Conservation (phyloP, 805 yeast species). For the Metschnikowia corniflorae region DNA sequence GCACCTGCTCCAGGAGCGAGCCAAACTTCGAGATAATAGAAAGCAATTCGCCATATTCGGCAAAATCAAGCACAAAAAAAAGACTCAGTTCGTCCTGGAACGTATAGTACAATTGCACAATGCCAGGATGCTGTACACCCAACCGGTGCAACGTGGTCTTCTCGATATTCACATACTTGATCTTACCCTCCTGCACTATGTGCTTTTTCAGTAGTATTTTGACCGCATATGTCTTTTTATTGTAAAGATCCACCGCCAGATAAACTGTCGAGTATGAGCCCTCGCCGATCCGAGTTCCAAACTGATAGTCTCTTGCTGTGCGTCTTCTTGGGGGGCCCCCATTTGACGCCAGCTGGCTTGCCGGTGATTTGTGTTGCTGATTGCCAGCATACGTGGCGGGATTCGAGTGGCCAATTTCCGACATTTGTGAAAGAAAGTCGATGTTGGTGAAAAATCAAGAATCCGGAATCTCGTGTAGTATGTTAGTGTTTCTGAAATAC, state of each 20-base stretch:
- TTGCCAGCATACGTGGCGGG: too few relatives aligned
- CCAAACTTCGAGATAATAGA: constrained; percentile 76
- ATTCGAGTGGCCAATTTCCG: too few relatives aligned
- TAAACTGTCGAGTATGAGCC: constrained; percentile 95
- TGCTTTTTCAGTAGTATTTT: constrained; percentile 89
- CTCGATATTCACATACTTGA: constrained; percentile 93
- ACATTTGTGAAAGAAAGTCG: too few relatives aligned
- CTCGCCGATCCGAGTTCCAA: constrained; percentile 87
- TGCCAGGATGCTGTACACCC: constrained; percentile 88
- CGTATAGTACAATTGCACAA: constrained; percentile 86
- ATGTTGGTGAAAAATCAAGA: too few relatives aligned
- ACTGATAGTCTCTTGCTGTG: constrained; percentile 82
- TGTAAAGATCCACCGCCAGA: constrained; percentile 75
- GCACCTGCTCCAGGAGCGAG: constrained; percentile 67
- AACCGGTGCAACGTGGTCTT: constrained; percentile 82
- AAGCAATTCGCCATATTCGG: constrained; percentile 91
- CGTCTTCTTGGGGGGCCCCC: constrained; percentile 12
- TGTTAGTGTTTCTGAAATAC: too few relatives aligned
- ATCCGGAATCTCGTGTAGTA: too few relatives aligned
- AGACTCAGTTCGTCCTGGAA: constrained; percentile 88
- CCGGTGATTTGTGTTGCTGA: background rate
- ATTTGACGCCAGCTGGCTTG: too few relatives aligned
- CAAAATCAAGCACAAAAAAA: constrained; percentile 90
- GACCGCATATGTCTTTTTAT: constrained; percentile 78
- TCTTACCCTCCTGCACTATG: constrained; percentile 89